Conservation (phyloP, 2,329 filamentous ascomycete genomes). For the Lecanicillium sp. region DNA sequence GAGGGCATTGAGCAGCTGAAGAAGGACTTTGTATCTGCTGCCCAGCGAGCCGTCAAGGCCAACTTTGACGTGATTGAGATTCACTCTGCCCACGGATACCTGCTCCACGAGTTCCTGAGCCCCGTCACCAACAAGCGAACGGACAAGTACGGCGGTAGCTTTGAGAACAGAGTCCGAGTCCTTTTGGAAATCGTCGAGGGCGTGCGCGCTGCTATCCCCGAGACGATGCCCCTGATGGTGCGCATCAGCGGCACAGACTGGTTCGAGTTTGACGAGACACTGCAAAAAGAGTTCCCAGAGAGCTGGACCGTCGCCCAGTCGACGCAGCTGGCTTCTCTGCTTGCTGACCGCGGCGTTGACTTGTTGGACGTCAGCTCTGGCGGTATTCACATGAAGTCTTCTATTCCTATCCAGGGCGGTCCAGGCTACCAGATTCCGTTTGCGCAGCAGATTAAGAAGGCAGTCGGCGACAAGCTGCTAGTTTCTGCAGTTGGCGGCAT, state of each 20-base stretch:
- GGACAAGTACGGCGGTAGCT: constrained; percentile 55
- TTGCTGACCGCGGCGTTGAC: constrained; percentile 59
- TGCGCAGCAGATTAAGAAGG: constrained; percentile 56
- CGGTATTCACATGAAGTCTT: constrained; percentile 46
- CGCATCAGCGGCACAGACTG: constrained; percentile 63
- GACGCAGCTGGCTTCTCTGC: constrained; percentile 46
- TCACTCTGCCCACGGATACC: constrained; percentile 58
- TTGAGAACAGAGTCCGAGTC: constrained; percentile 60
- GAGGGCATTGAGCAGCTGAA: constrained; percentile 57
- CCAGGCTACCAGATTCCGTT: constrained; percentile 60
- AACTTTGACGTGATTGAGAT: constrained; percentile 72
- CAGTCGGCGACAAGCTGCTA: constrained; percentile 51
- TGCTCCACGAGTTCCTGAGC: constrained; percentile 57
- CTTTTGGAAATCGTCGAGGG: constrained; percentile 56
- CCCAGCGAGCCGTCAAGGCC: constrained; percentile 52
- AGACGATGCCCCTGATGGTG: constrained; percentile 60
- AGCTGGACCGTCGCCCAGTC: constrained; percentile 60
- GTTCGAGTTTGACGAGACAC: constrained; percentile 49
- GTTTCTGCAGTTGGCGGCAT: constrained; percentile 40
- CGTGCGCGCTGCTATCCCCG: constrained; percentile 51
- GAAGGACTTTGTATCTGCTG: constrained; percentile 45
- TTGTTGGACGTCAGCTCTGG: constrained; percentile 60
- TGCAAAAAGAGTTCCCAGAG: constrained; percentile 30
- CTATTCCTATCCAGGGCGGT: constrained; percentile 33
- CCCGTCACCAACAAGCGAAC: constrained; percentile 51